Base-by-base conservation (phyloP, 768 basidiomycete species). In the Termitomyces sp. region DNA sequence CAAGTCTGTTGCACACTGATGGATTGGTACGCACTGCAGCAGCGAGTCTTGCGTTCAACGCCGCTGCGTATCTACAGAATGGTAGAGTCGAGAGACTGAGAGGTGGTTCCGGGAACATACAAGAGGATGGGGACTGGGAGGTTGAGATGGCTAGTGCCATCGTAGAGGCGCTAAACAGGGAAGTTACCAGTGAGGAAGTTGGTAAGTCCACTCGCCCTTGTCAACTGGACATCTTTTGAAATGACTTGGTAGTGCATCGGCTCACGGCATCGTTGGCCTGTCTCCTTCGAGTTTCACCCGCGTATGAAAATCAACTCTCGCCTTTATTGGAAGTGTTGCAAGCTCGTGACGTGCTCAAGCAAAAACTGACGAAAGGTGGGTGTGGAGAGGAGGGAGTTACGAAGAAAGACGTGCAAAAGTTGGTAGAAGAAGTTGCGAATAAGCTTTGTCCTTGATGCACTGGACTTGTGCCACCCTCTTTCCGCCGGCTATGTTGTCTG, bases 111-210 rank as follows among this genome's bases (percentile, higher is more conserved):
- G 66, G 59, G n/a, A 71, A 70, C 3, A 76, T 75, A 28, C 75
- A 72, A 16, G 85, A 82, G 52, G 83, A 85, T 54, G 90, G 80
- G 20, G 94, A 94, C 55, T 95, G 92, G 91, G 86, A 92, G 65
- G 76, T 90, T 0, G 95, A 97, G 74, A 71, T 96, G 33, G 75
- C 86, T 2, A 90, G 87, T 64, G 95, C 90, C 0, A 66, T 97
- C n/a, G 68, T 94, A 0, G 91, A 93, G 68, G 90, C 89, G 18
- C 65, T 96, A 20, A 79, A 77, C 52, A 79, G 80, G 61, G 93
- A 96, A 72, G 79, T 74, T 60, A 71, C 75, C 54, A 90, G 78
- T 62, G 90, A 92, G 68, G 94, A 95, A 66, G 85, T 92, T 63
- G 86, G 93, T 90, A 56, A 71, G 91, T 69, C 11, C 49, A 5